These are phyloP conservation scores for Chlamydomonas incerta DNA, from an alignment of 139 green algal species.

Conservation along the genomic window DNA sequence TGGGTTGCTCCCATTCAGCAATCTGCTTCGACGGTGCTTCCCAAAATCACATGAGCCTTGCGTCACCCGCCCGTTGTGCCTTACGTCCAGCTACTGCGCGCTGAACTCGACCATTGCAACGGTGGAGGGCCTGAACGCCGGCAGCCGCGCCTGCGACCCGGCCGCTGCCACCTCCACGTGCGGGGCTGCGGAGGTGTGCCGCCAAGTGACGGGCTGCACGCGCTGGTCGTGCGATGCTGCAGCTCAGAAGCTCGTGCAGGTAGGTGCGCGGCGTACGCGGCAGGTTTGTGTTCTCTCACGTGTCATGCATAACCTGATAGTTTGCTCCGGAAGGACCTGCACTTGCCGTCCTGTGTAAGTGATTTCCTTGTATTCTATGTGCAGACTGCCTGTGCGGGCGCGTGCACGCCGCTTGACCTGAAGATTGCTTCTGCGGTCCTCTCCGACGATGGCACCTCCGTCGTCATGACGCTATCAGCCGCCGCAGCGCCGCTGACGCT, in stretches of 20 bases:
- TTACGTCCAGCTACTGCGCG: constrained; percentile 3
- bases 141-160: not conserved
- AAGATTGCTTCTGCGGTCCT: not conserved
- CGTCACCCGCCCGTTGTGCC: too few relatives aligned
- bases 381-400: not conserved
- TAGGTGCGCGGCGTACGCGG: too few relatives aligned
- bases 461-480: not conserved
- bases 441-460: not conserved
- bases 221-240: not conserved
- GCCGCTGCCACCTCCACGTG: not conserved
- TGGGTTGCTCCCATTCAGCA: too few relatives aligned
- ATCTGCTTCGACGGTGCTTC: too few relatives aligned
- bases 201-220: not conserved
- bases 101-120: not conserved
- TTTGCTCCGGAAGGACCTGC: too few relatives aligned
- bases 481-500: not conserved
- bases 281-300: too few relatives aligned
- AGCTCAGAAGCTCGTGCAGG: not conserved
- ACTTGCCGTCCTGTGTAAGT: too few relatives aligned
- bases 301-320: too few relatives aligned
- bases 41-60: too few relatives aligned
- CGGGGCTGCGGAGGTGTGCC: not conserved
- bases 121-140: not conserved
- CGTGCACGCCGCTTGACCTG: not conserved
- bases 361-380: too few relatives aligned